Evolutionary conservation across 2,329 filamentous ascomycete genomes (phyloP).

Genomic region (Cercospora sp.): DNA sequence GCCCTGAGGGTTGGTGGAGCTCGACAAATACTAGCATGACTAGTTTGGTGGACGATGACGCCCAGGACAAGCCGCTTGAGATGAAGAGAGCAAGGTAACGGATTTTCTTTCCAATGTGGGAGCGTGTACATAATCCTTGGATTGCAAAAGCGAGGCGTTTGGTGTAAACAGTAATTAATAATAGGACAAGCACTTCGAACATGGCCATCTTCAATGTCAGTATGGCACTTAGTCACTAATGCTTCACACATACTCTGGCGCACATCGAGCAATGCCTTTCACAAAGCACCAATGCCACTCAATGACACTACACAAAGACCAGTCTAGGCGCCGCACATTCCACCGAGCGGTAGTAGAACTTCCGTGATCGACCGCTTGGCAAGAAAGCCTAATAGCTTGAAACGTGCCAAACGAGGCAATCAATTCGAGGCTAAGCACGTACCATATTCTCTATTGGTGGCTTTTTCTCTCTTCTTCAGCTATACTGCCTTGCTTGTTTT

Average conservation of each 20-base stretch:
- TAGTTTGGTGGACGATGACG: constrained; percentile 20
- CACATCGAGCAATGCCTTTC: neutral
- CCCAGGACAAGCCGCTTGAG: neutral
- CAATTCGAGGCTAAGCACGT: neutral
- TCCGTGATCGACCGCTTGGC: neutral
- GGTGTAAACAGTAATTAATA: neutral
- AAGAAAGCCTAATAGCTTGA: neutral
- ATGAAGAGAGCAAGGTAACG: constrained; percentile 4
- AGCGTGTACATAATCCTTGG: neutral
- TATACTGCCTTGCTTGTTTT: neutral
- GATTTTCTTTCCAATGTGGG: neutral
- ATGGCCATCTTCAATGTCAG: neutral
- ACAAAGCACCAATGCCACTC: neutral
- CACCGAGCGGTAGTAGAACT: neutral
- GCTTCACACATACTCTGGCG: neutral
- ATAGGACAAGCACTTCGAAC: neutral
- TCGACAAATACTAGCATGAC: constrained; percentile 25
- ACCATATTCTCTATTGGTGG: constrained; percentile 3
- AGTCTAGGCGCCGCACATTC: neutral
- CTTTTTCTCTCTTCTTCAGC: neutral
- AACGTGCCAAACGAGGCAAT: constrained; percentile 4
- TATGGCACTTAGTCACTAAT: neutral
- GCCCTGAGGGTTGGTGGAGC: constrained; percentile 31
- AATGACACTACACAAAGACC: neutral
- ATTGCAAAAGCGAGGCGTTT: neutral